Conservation (phyloP, 192 early-diverging fungal genomes). For the Umbelopsis isabellina region DNA sequence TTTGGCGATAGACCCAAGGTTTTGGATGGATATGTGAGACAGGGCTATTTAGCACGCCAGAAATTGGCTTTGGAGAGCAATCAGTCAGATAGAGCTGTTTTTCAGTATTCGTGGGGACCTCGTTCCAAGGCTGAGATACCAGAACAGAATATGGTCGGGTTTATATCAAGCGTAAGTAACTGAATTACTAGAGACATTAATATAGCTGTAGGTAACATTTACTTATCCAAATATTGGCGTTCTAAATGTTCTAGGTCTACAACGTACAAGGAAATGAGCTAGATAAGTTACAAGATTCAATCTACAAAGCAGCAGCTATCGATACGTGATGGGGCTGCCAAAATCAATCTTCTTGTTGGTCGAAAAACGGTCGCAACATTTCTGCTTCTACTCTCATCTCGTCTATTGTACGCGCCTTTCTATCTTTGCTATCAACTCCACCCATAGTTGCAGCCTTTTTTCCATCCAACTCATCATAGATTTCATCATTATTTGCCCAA, state of each 20-base stretch:
- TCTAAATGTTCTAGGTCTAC: background rate
- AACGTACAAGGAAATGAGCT: slow-evolving; percentile 10
- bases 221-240: no score
- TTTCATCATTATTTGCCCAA: slow-evolving; percentile 85
- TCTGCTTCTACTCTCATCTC: slow-evolving; percentile 85
- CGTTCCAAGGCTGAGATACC: slow-evolving; percentile 61
- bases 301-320: slow-evolving; percentile 15
- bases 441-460: slow-evolving; percentile 41
- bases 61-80: slow-evolving; percentile 42
- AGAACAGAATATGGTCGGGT: slow-evolving; percentile 53
- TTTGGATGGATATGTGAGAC: slow-evolving; percentile 48
- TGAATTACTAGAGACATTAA: no score
- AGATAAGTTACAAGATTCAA: slow-evolving; percentile 13
- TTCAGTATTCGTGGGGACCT: slow-evolving; percentile 62
- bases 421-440: slow-evolving; percentile 69
- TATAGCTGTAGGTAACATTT: no score
- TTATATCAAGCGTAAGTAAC: slow-evolving; percentile 55
- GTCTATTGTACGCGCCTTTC: slow-evolving; percentile 65
- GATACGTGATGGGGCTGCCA: background rate
- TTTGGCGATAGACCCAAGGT: slow-evolving; percentile 44
- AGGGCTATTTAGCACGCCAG: slow-evolving; percentile 52
- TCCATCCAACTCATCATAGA: slow-evolving; percentile 77
- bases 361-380: slow-evolving; percentile 26
- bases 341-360: slow-evolving; percentile 21
- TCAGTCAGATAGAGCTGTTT: slow-evolving; percentile 38